These are phyloP conservation scores for Phytophthora cryptogea DNA, from an alignment of 352 stramenopile genomes.

Conservation along the genomic window DNA sequence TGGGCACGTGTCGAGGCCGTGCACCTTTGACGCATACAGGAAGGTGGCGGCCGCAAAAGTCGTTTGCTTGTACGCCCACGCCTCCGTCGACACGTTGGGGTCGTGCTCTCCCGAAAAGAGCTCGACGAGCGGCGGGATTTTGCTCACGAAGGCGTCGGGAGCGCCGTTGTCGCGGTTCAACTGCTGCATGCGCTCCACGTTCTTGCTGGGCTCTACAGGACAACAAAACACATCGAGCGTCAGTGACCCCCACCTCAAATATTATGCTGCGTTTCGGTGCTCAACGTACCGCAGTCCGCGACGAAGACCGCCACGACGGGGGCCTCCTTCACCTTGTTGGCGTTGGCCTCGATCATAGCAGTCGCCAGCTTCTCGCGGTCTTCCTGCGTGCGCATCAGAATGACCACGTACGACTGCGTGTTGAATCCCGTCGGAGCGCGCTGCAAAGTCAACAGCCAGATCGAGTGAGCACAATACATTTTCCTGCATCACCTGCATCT, in stretches of 20 bases:
- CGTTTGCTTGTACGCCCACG: conserved; percentile 81
- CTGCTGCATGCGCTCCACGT: conserved; percentile 67
- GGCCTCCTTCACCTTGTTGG: conserved; percentile 59
- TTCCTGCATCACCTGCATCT: neutral
- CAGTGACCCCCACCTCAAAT: neutral
- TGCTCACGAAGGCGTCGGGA: conserved; percentile 39
- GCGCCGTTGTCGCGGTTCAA: conserved; percentile 60
- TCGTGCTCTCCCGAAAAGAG: conserved; percentile 62
- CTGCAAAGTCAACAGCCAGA: conserved; percentile 31
- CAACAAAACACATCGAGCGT: neutral
- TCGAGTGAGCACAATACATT: neutral
- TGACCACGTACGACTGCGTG: conserved; percentile 63
- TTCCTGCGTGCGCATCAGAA: conserved; percentile 56
- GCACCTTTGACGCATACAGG: conserved; percentile 60
- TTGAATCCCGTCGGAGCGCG: conserved; percentile 74
- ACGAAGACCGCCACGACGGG: conserved; percentile 74
- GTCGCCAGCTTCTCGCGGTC: conserved; percentile 56
- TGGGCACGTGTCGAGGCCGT: conserved; percentile 59
- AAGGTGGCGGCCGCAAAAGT: conserved; percentile 65
- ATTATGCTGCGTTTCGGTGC: neutral
- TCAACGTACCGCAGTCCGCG: conserved; percentile 54
- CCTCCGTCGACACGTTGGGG: conserved; percentile 55
- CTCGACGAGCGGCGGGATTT: conserved; percentile 48
- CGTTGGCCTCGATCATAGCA: conserved; percentile 69
- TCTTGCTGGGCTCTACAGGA: conserved; percentile 58